Evolutionary conservation across 176 grass and related monocot genomes (phyloP).

Genomic region (Echinochloa phyllopogon): DNA sequence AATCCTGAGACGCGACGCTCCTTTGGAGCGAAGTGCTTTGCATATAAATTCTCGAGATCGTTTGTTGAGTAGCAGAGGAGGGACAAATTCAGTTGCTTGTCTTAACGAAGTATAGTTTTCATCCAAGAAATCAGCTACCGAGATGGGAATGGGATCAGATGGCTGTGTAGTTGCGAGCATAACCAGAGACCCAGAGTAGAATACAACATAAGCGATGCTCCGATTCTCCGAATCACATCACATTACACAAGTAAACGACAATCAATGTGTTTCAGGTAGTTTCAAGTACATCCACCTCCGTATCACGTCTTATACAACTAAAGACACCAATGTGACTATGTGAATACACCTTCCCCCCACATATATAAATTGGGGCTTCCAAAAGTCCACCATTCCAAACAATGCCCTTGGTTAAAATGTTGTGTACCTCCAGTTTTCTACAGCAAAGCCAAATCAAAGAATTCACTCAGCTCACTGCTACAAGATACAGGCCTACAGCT

Average conservation of each 20-base stretch:
- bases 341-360: background rate
- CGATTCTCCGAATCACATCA: background rate
- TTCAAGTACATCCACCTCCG: background rate
- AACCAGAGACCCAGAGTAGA: background rate
- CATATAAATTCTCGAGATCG: no score
- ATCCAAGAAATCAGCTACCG: background rate
- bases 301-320: background rate
- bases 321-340: background rate
- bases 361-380: background rate
- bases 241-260: background rate
- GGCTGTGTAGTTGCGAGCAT: background rate
- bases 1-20: no score
- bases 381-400: conserved; percentile 1
- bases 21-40: background rate
- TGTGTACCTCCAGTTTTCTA: background rate
- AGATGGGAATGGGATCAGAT: background rate
- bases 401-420: conserved; percentile 8
- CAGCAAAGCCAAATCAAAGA: conserved; percentile 3
- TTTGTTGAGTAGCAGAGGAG: no score
- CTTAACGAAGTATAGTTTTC: background rate
- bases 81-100: no score
- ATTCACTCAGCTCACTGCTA: background rate
- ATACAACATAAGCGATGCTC: background rate
- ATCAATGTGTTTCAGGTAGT: background rate
- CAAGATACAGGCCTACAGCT: conserved; percentile 15